Evolutionary conservation across 2,329 filamentous ascomycete genomes (phyloP), one percentile per base, ranked within the genome.

Genomic region (Talaromyces verruculosus): DNA sequence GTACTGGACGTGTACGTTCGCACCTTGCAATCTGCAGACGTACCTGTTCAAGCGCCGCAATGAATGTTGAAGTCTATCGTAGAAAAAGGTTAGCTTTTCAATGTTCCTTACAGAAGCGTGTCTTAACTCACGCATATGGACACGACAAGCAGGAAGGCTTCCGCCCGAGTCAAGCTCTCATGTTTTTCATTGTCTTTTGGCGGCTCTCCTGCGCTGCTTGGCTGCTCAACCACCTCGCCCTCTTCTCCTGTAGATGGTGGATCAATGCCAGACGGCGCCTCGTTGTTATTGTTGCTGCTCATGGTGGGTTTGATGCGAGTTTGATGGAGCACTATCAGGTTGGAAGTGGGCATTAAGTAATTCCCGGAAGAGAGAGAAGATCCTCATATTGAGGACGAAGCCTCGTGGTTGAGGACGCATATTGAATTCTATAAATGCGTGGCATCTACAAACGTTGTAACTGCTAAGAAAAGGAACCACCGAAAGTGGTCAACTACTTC

Each of bases 1-100:
- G 39, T 41, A 49, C 37, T 35, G 25, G 28, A 19, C 8, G 25
- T 25, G 22, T 49, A 7, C 11, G 22, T 28, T 37, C 35, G 35
- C 35, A 5, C 13, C 35, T 49, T 61, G 39, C 28, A 28, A 19
- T 35, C 10, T 61, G 39, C 59, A 37, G 41, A 61, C 4, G 7
- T 49, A 61, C 59, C 59, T 61, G 61, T 63, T 63, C 61, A 41
- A 63, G 49, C 5, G 61, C 61, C 25, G 61, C 61, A 57, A 63
- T 63, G 37, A 63, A 63, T 22, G 61, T 63, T 3, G 61, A 25
- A 63, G 57, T 39, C 61, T 63, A n/a, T 15, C 7, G n/a, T 33
- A 45, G 25, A 57, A 35, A 25, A n/a, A 8, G 41, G 5, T 63
- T 37, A 63, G 61, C 15, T 28, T 39, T 53, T 35, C 33, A 35